Percentiles rank a stretch among this genome's conserved stretches.
Evolutionary conservation across 805 yeast species (phyloP).

Genomic region (Teunomyces aglyptinius): DNA sequence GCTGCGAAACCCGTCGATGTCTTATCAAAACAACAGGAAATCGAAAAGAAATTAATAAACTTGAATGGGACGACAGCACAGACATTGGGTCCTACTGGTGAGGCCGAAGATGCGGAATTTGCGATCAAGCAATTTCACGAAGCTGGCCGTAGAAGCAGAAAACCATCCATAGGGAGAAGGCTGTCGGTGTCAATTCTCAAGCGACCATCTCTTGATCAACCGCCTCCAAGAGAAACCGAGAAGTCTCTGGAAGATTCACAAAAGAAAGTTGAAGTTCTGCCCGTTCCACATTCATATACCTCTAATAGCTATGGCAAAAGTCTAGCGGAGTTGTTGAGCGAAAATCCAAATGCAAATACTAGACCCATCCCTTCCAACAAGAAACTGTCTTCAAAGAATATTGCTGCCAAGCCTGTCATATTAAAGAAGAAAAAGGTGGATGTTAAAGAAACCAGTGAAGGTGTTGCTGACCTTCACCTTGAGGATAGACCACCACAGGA

Average conservation of each 20-base stretch:
- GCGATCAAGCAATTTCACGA: slow-evolving; percentile 7
- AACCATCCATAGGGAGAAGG: slow-evolving; percentile 9
- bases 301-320: slow-evolving; percentile 28
- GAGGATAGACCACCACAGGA: too few relatives aligned
- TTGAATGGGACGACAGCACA: slow-evolving; percentile 88
- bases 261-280: slow-evolving; percentile 14
- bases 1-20: slow-evolving; percentile 84
- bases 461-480: not conserved
- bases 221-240: not conserved
- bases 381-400: slow-evolving; percentile 24
- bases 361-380: slow-evolving; percentile 12
- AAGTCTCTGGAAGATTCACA: not conserved
- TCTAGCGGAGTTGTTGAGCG: slow-evolving; percentile 38
- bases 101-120: slow-evolving; percentile 43
- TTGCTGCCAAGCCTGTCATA: slow-evolving; percentile 31
- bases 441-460: not conserved
- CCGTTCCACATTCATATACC: slow-evolving; percentile 17
- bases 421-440: slow-evolving; percentile 32
- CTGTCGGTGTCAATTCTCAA: slow-evolving; percentile 19
- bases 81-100: slow-evolving; percentile 76
- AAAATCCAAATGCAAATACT: slow-evolving; percentile 17
- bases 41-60: slow-evolving; percentile 81
- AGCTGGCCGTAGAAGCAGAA: slow-evolving; percentile 10
- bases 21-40: slow-evolving; percentile 51
- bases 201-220: slow-evolving; percentile 10